Conservation (phyloP, 139 green algal species). For the Asterochloris sp. region DNA sequence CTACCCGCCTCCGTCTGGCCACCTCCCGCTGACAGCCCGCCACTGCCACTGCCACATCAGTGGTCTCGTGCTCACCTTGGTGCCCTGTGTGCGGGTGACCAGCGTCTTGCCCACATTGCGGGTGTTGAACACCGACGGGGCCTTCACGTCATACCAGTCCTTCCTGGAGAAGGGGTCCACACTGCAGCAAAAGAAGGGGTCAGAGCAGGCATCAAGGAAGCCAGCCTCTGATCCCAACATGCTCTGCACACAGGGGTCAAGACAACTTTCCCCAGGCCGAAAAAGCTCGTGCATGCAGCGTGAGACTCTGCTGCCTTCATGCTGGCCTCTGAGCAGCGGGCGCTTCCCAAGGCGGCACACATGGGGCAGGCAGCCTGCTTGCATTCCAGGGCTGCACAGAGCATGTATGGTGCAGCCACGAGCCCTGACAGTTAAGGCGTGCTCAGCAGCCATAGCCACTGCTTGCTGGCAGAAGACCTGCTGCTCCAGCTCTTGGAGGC, state of each 20-base stretch:
- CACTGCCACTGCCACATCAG: neutral
- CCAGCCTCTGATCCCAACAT: neutral
- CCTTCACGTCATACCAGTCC: conserved; percentile 99
- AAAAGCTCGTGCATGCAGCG: neutral
- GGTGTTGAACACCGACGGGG: conserved; percentile 89
- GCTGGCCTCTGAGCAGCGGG: no score
- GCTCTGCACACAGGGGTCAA: neutral
- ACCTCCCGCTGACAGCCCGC: no score
- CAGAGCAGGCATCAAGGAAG: neutral
- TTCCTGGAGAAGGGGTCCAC: conserved; percentile 99
- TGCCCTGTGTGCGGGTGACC: conserved; percentile 94
- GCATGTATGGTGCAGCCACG: no score
- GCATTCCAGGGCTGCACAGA: no score
- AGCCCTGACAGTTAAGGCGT: neutral
- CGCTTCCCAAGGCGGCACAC: no score
- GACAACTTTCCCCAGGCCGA: neutral
- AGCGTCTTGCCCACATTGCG: conserved; percentile 97
- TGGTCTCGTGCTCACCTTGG: conserved; percentile 76
- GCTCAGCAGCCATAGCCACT: neutral
- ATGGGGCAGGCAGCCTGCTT: no score
- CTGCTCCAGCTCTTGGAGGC: no score
- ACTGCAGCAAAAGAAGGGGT: conserved; percentile 46
- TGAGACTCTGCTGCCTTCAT: no score
- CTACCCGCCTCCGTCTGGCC: no score
- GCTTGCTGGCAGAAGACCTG: neutral